Conservation (phyloP, 352 stramenopile genomes). For the Peronospora destructor region DNA sequence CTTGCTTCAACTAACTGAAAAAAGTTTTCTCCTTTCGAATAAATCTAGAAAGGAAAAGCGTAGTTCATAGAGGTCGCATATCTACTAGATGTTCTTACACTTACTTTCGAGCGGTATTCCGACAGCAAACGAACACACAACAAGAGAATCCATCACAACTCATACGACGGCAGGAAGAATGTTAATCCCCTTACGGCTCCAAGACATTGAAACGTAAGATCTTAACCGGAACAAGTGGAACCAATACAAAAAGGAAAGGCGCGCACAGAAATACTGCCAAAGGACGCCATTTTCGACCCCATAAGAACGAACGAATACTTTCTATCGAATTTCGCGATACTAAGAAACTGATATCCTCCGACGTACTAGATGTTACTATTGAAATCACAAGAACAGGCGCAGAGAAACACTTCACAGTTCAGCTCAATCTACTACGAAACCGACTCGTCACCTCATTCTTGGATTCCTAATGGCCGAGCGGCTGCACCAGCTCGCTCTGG, state of each 20-base stretch:
- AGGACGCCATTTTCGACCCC: too few species aligned
- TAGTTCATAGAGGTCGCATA: too few species aligned
- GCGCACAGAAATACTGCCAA: neutral
- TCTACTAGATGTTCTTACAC: too few species aligned
- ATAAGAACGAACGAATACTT: slow-evolving; percentile 8
- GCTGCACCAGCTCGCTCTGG: slow-evolving; percentile 19
- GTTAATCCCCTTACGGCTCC: too few species aligned
- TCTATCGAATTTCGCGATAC: slow-evolving; percentile 12
- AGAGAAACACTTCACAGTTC: slow-evolving; percentile 5
- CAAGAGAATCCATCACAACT: neutral
- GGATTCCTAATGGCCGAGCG: slow-evolving; percentile 18
- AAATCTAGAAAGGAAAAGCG: neutral
- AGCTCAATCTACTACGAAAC: slow-evolving; percentile 16
- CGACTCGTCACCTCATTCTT: slow-evolving; percentile 9
- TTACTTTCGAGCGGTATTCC: neutral
- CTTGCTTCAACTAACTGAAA: neutral
- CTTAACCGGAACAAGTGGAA: too few species aligned
- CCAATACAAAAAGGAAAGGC: neutral
- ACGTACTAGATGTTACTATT: slow-evolving; percentile 9
- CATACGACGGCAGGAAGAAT: neutral
- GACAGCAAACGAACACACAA: neutral
- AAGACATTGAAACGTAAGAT: too few species aligned
- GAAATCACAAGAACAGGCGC: slow-evolving; percentile 25
- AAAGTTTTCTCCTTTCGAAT: neutral
- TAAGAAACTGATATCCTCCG: slow-evolving; percentile 9